Evolutionary conservation across 176 grass and related monocot genomes (phyloP).

Genomic region (Ananas comosus): DNA sequence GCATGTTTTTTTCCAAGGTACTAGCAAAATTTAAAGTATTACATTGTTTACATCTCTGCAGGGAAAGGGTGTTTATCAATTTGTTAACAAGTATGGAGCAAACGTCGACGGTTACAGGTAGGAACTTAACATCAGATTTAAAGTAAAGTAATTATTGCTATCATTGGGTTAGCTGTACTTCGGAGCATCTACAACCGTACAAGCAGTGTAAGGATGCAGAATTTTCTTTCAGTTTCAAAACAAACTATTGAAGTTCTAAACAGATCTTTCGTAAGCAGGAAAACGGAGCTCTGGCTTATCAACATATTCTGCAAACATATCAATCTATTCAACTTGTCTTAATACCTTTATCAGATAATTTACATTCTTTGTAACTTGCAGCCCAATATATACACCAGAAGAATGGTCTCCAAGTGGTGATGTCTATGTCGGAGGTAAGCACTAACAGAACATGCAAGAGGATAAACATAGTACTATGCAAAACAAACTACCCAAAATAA

Average conservation of each 20-base stretch:
- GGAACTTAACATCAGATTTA: conserved; percentile 3
- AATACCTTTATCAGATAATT: neutral
- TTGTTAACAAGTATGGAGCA: conserved; percentile 29
- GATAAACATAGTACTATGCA: no score
- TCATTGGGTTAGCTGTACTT: neutral
- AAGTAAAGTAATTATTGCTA: neutral
- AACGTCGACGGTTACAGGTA: conserved; percentile 74
- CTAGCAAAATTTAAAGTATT: neutral
- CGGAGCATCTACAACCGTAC: neutral
- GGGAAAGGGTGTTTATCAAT: conserved; percentile 61
- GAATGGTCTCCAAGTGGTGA: conserved; percentile 72
- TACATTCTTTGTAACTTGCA: conserved; percentile 20
- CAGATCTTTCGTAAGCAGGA: no score
- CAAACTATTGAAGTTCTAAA: no score
- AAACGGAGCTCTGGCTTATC: no score
- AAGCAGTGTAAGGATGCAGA: no score
- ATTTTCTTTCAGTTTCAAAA: no score
- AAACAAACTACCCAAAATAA: no score
- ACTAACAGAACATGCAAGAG: neutral
- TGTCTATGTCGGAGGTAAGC: conserved; percentile 63
- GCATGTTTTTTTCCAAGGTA: neutral
- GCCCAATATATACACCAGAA: conserved; percentile 64
- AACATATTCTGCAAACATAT: no score
- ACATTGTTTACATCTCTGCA: conserved; percentile 14
- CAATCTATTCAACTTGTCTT: no score